Base-by-base conservation (phyloP, 2,329 filamentous ascomycete species). In the Fusarium virguliforme region DNA sequence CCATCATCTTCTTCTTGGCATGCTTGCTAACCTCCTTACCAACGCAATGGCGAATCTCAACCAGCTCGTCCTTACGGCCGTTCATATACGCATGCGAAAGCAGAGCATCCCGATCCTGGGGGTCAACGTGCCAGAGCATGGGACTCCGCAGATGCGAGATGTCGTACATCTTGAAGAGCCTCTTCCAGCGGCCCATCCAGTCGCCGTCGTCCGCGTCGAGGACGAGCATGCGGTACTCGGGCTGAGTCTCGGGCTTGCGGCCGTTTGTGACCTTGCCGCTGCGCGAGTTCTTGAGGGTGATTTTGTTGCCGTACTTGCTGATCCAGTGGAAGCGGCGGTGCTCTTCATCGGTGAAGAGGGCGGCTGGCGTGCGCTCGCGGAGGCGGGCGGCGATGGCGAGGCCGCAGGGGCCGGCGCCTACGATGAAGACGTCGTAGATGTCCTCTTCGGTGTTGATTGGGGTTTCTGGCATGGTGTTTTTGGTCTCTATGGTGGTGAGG, bases 41-140 rank as follows among this genome's bases (percentile, higher is more conserved):
- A 0, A 94, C 92, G 68, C 92, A 94, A 3, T 91, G 90, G 0
- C 86, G 83, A 53, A 95, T 91, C 80, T 95, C 91, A 51, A 87
- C 83, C 8, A 94, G 80, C 74, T 95, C 92, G 6, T 81, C 79
- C 64, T 89, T 86, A n/a, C 89, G 81, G 0, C 86, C 85, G 18
- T 86, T 83, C 62, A 87, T 85, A 73, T 92, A 89, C 0, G 91
- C 87, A 79, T 91, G 92, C 1, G 89, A 90, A 24, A 95, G 81
- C 73, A 95, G 81, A 0, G 90, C 90, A 81, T 95, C 93, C 2
- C 92, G 85, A 78, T 95, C 92, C 1, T 87, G 84, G 0, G 93
- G 93, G 75, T 95, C 92, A 13, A 93, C 85, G 76, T 96, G 93
- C 82, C 94, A 95, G 75, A 95, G 92, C 91, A 95, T 92, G 0